Evolutionary conservation across 208 protist species (phyloP), one percentile per base, ranked within the genome.

Genomic region (Trypanosoma platydactyli): DNA sequence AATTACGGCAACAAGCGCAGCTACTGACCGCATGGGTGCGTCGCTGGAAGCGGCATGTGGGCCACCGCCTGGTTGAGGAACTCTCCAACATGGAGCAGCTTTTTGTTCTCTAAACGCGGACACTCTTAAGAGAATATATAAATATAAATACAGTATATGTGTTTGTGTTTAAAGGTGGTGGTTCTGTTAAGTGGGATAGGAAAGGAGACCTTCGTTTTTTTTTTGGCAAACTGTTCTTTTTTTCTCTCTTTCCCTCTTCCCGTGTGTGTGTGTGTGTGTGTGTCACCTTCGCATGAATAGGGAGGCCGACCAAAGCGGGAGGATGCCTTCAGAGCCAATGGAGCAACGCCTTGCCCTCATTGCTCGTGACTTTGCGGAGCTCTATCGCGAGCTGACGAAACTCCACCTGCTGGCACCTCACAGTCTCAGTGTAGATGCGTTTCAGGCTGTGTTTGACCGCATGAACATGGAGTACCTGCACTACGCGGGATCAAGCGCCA

Each of bases 391-490:
- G 27, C 72, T 87, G 49, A 3, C 38, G 16, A 50, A 29, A 29
- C 24, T 35, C 15, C 22, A 42, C 38, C 22, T 67, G 20, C 44
- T 73, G n/a, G 62, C 68, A 12, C 38, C 68, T 22, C 22, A 62
- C 15, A 49, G 44, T 1, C 56, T 81, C 15, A 80, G 68, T 18
- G 40, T 88, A 15, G 80, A 80, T 27, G 58, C 55, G 27, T 94
- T 94, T 56, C 54, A 62, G 7, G 57, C 69, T 4, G 41, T 88
- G 22, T 94, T 88, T 65, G 66, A 82, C 50, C 69, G 61, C 24
- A 60, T 68, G 33, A 58, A 79, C 20, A 56, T 87, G 16, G 84
- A 92, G 63, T 88, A 89, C 56, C 45, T 94, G 3, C 84, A 91
- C 76, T 94, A 90, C 77, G 73, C 75, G 46, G 88, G 83, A 1